These are phyloP conservation scores for Cornus suecica DNA, from an alignment of 148 eudicot species.

Conservation along the genomic window DNA sequence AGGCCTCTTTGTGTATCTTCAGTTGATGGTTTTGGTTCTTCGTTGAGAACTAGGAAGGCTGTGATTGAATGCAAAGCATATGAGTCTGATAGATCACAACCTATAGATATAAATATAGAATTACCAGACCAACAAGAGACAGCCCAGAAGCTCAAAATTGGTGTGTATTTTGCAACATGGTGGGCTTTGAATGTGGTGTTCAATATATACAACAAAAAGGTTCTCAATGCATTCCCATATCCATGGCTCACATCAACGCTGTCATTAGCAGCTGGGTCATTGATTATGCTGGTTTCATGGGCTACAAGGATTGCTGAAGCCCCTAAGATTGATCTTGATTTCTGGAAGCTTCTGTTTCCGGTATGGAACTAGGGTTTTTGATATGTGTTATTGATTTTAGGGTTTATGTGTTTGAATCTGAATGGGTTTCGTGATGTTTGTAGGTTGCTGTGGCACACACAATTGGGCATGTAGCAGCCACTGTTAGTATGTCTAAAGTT, in stretches of 20 bases:
- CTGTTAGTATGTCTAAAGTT: constrained; percentile 56
- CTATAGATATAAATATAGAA: constrained; percentile 39
- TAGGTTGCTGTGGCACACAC: constrained; percentile 64
- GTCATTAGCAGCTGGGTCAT: constrained; percentile 66
- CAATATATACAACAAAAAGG: constrained; percentile 70
- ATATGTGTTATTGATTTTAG: background rate
- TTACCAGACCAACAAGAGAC: constrained; percentile 35
- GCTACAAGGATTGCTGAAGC: constrained; percentile 53
- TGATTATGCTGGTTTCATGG: constrained; percentile 68
- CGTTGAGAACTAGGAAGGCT: constrained; percentile 6
- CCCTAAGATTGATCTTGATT: constrained; percentile 51
- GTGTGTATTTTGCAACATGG: constrained; percentile 64
- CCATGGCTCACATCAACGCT: constrained; percentile 75
- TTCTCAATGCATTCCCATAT: constrained; percentile 70
- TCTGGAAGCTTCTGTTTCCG: constrained; percentile 60
- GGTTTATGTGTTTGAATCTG: background rate
- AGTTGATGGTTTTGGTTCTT: constrained; percentile 3
- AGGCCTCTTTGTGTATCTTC: constrained; percentile 11
- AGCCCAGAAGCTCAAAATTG: constrained; percentile 47
- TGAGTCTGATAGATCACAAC: constrained; percentile 39
- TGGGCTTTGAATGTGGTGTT: constrained; percentile 74
- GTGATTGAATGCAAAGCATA: constrained; percentile 40
- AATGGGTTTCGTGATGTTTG: constrained; percentile 20
- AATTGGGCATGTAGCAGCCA: constrained; percentile 63
- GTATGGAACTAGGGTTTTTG: constrained; percentile 30